Percentiles rank a stretch among this genome's conserved stretches.
Conservation (phyloP, 2,329 filamentous ascomycete species). For the Fusarium liriodendri region DNA sequence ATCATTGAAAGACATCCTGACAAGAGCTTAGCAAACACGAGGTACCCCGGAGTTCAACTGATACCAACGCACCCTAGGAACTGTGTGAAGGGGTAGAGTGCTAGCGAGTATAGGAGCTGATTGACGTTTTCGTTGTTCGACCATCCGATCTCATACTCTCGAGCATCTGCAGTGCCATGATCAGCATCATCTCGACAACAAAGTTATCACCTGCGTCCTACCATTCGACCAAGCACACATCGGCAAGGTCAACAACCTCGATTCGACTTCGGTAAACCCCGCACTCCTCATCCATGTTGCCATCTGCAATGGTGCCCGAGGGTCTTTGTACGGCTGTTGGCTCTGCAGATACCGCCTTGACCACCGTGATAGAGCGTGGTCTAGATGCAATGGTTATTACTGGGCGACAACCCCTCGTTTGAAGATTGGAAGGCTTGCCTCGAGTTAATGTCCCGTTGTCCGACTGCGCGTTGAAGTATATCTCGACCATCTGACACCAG, state of each 20-base stretch:
- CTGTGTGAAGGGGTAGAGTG: constrained; percentile 67
- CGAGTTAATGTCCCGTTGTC: constrained; percentile 82
- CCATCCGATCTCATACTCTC: constrained; percentile 63
- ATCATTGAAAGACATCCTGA: constrained; percentile 67
- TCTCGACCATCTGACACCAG: constrained; percentile 90
- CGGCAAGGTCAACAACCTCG: constrained; percentile 72
- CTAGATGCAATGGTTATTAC: constrained; percentile 48
- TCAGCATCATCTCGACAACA: constrained; percentile 7
- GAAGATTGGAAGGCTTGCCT: constrained; percentile 51
- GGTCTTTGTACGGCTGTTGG: constrained; percentile 73
- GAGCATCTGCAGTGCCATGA: constrained; percentile 53
- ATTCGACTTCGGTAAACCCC: constrained; percentile 77
- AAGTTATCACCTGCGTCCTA: constrained; percentile 48
- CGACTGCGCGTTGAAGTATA: constrained; percentile 87
- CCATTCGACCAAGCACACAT: constrained; percentile 77
- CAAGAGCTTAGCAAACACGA: constrained; percentile 5
- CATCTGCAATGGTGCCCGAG: constrained; percentile 71
- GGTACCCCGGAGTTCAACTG: neutral
- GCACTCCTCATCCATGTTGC: constrained; percentile 67
- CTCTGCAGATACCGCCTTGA: constrained; percentile 72
- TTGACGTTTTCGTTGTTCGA: constrained; percentile 67
- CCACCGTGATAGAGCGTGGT: constrained; percentile 75
- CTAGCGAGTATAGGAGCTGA: constrained; percentile 64
- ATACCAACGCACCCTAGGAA: constrained; percentile 55
- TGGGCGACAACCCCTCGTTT: constrained; percentile 1